A percentile compares a stretch with the other conserved stretches of the same genome.
Conservation (phyloP, 2,329 filamentous ascomycete genomes). For the Microcera coccophila region DNA sequence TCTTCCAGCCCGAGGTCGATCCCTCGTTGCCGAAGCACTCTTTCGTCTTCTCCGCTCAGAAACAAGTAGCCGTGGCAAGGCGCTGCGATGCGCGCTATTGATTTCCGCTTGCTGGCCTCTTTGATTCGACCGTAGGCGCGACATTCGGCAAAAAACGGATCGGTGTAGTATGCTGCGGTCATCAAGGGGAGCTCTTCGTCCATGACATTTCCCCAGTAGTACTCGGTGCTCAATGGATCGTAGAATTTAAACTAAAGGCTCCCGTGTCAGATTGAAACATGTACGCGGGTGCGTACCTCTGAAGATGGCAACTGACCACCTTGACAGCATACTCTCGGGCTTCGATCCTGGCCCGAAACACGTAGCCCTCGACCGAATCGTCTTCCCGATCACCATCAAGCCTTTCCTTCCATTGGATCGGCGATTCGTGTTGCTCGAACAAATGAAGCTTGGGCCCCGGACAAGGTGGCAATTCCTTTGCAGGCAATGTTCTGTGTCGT, state of each 20-base stretch:
- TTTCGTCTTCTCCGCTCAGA: constrained; percentile 7
- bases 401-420: constrained; percentile 19
- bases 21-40: constrained; percentile 1
- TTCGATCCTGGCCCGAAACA: constrained; percentile 16
- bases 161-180: constrained; percentile 17
- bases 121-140: constrained; percentile 18
- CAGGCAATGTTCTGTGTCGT: neutral
- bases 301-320: constrained; percentile 9
- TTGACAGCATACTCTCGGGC: constrained; percentile 18
- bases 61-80: constrained; percentile 15
- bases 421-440: constrained; percentile 14
- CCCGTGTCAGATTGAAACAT: too few relatives aligned
- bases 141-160: constrained; percentile 21
- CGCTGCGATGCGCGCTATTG: constrained; percentile 1
- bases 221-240: constrained; percentile 11
- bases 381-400: constrained; percentile 9
- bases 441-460: constrained; percentile 12
- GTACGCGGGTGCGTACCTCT: too few relatives aligned
- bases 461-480: constrained; percentile 13
- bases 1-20: constrained; percentile 10
- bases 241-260: constrained; percentile 21
- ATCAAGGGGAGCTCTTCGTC: constrained; percentile 11
- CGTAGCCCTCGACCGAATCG: constrained; percentile 9
- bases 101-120: constrained; percentile 1
- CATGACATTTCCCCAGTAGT: constrained; percentile 16